phyloP scores from a whole-genome alignment of 331 rosid genomes.

The Dryas integrifolia region DNA sequence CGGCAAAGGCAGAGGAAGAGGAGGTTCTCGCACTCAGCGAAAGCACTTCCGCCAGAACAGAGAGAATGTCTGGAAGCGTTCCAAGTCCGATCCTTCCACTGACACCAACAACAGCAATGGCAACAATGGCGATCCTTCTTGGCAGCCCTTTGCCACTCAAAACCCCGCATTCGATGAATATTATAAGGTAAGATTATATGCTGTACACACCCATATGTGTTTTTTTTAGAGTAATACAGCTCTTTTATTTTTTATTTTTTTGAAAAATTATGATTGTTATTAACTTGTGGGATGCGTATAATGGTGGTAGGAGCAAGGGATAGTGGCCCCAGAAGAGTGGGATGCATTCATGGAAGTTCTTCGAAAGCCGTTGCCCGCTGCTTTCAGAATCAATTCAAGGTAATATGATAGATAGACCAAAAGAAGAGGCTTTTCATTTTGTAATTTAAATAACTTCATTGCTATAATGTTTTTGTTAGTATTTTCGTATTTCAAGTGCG shows the following conservation, averaged over 20 bases:
- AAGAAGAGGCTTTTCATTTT: not conserved
- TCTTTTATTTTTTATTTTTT: not conserved
- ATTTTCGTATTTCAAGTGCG: not conserved
- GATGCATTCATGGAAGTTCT: slow-evolving; percentile 60
- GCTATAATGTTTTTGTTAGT: not conserved
- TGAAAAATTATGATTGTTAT: not conserved
- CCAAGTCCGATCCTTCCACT: slow-evolving; percentile 58
- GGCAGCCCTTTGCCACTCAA: slow-evolving; percentile 80
- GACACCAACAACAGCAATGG: slow-evolving; percentile 9
- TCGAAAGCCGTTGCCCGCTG: slow-evolving; percentile 83
- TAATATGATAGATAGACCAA: not conserved
- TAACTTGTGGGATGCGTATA: not conserved
- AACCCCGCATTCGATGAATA: slow-evolving; percentile 64
- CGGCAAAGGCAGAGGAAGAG: slow-evolving; percentile 55
- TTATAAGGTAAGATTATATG: slow-evolving; percentile 45
- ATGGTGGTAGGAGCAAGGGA: slow-evolving; percentile 49
- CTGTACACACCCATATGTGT: not conserved
- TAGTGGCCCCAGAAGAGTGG: slow-evolving; percentile 66
- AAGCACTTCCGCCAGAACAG: slow-evolving; percentile 79
- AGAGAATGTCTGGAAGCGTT: slow-evolving; percentile 93
- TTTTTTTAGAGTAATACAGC: not conserved
- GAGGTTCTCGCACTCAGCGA: slow-evolving; percentile 80
- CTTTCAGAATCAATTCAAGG: slow-evolving; percentile 90
- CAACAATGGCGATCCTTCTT: slow-evolving; percentile 26
- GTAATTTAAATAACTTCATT: not conserved